Evolutionary conservation across 371 early-diverging fungal genomes (phyloP).

Genomic region (Mortierella sp.): DNA sequence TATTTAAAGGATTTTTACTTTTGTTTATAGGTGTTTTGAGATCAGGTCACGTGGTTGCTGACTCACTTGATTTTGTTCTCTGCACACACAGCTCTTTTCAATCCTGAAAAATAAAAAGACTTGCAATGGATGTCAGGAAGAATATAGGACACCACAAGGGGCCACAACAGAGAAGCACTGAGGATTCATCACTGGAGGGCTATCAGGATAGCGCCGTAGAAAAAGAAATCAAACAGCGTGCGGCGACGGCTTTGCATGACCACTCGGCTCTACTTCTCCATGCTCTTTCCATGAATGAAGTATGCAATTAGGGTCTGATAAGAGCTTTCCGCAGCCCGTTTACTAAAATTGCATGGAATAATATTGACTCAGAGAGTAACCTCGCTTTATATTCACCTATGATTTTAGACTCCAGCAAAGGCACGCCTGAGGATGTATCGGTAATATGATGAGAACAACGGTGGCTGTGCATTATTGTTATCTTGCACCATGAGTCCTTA

Average conservation of each 20-base stretch:
- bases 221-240: slow-evolving; percentile 23
- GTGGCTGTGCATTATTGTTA: background rate
- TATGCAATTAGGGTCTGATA: background rate
- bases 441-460: slow-evolving; percentile 15
- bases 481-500: background rate
- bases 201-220: slow-evolving; percentile 14
- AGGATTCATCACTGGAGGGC: background rate
- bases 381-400: too few species aligned
- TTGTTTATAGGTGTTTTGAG: background rate
- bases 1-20: background rate
- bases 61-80: background rate
- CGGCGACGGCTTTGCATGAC: slow-evolving; percentile 33
- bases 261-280: slow-evolving; percentile 31
- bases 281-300: slow-evolving; percentile 53
- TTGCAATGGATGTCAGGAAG: background rate
- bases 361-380: background rate
- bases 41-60: slow-evolving; percentile 7
- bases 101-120: too few species aligned
- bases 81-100: background rate
- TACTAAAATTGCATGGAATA: too few species aligned
- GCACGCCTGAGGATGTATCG: slow-evolving; percentile 40
- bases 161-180: background rate
- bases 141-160: slow-evolving; percentile 2
- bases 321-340: too few species aligned
- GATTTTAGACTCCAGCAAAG: slow-evolving; percentile 34